These are phyloP conservation scores for Podila clonocystis DNA, from an alignment of 192 early-diverging fungal species.

Conservation along the genomic window DNA sequence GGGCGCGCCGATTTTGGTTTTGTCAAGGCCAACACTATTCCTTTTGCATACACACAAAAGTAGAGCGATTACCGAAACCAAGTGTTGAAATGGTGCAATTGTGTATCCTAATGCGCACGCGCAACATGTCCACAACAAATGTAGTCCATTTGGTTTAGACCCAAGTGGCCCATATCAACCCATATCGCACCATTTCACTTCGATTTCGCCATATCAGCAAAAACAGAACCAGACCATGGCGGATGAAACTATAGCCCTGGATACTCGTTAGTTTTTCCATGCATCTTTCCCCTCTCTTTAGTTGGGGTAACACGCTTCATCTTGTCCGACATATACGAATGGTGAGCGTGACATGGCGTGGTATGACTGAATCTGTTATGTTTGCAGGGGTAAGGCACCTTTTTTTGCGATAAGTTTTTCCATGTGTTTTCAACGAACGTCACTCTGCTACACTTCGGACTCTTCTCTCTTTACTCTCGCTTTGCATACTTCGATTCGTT, in stretches of 20 bases:
- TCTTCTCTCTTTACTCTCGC: too few species aligned
- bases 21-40: too few species aligned
- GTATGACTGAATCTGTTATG: too few species aligned
- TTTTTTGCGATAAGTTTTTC: too few species aligned
- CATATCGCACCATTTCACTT: slow-evolving; percentile 1
- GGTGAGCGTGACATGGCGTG: too few species aligned
- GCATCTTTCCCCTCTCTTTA: not conserved
- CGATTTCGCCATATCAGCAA: slow-evolving; percentile 3
- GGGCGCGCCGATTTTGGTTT: too few species aligned
- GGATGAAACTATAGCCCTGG: slow-evolving; percentile 3
- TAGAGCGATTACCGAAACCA: not conserved
- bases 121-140: not conserved
- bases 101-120: not conserved
- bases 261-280: not conserved
- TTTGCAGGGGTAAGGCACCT: too few species aligned
- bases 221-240: not conserved
- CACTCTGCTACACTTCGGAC: too few species aligned
- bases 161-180: not conserved
- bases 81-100: slow-evolving; percentile 2
- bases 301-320: too few species aligned
- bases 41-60: not conserved
- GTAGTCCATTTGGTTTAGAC: not conserved
- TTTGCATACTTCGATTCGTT: too few species aligned
- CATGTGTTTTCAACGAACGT: too few species aligned
- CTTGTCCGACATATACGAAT: too few species aligned